Evolutionary conservation across 176 grass and related monocot genomes (phyloP).

Genomic region (Elymus sibiricus): DNA sequence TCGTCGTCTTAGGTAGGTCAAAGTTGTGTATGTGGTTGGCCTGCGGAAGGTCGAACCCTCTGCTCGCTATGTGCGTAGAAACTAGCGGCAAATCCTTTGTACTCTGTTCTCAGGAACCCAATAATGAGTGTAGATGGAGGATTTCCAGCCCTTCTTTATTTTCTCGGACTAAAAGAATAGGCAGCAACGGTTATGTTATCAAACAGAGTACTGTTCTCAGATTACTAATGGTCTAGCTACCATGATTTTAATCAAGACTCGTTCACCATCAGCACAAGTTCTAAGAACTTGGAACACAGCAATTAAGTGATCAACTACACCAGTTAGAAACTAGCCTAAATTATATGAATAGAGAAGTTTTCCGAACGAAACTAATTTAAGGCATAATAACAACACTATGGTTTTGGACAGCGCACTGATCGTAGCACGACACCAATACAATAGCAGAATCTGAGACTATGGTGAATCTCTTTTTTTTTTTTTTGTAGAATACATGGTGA

Average conservation of each 20-base stretch:
- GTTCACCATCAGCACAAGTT: constrained; percentile 11
- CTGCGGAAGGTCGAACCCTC: constrained; percentile 87
- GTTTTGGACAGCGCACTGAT: background rate
- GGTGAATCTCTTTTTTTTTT: no score
- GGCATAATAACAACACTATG: background rate
- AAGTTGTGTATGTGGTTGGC: constrained; percentile 91
- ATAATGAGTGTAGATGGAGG: constrained; percentile 46
- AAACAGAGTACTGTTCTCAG: constrained; percentile 2
- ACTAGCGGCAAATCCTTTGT: constrained; percentile 74
- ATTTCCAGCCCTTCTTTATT: constrained; percentile 60
- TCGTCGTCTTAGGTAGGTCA: constrained; percentile 70
- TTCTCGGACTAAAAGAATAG: constrained; percentile 71
- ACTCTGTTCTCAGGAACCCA: constrained; percentile 59
- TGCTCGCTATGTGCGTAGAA: constrained; percentile 74
- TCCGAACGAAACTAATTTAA: background rate
- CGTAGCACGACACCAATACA: background rate
- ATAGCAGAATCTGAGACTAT: background rate
- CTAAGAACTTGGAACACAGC: background rate
- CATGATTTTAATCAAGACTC: background rate
- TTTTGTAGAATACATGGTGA: no score
- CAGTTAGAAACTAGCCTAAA: constrained; percentile 1
- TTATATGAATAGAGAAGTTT: background rate
- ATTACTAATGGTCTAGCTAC: no score
- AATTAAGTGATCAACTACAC: no score
- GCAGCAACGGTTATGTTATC: background rate